Evolutionary conservation across 1,284 basidiomycete species (phyloP), one percentile per base, ranked within the genome.

Genomic region (Hemileia vastatrix): DNA sequence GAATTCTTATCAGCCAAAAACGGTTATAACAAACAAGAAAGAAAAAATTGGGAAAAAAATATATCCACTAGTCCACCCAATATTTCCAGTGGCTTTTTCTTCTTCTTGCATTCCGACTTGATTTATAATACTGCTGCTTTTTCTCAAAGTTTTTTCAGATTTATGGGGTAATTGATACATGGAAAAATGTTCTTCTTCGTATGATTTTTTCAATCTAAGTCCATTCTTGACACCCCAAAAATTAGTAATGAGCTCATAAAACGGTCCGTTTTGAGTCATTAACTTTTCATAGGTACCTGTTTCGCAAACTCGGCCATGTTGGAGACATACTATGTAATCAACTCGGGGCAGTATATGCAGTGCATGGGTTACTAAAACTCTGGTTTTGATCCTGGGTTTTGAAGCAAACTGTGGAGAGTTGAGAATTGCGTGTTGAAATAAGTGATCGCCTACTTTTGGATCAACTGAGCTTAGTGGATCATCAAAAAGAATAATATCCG

Each of bases 261-360:
- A 93, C 23, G 84, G 83, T 3, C 86, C 86, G 8, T 47, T 81
- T 48, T 74, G 76, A 5, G 75, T 77, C 72, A 87, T 83, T 33
- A 92, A 79, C 64, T 85, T 83, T 2, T 78, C 71, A 67, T 87
- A 90, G 1, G 86, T 86, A 1, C 88, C 90, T 24, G 81, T 80
- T 76, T 93, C 90, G 9, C 80, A 81, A 63, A 94, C 83, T 23
- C 77, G 79, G 1, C 90, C 90, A 52, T 89, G 83, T 13, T 82
- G 80, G 64, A 87, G 70, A 0, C 82, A 82, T 71, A 85, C 71
- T 63, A 79, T 77, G 65, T 79, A 74, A 68, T 80, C 79, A 57
- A 75, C 76, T 31, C 48, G 23, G 6, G 43, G 55, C 24, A 47
- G 48, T 24, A 57, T 15, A 48, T 47, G 55, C 23, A 57, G n/a